phyloP scores from a whole-genome alignment of 169 alveolate species.

The Eimeria tenella region DNA sequence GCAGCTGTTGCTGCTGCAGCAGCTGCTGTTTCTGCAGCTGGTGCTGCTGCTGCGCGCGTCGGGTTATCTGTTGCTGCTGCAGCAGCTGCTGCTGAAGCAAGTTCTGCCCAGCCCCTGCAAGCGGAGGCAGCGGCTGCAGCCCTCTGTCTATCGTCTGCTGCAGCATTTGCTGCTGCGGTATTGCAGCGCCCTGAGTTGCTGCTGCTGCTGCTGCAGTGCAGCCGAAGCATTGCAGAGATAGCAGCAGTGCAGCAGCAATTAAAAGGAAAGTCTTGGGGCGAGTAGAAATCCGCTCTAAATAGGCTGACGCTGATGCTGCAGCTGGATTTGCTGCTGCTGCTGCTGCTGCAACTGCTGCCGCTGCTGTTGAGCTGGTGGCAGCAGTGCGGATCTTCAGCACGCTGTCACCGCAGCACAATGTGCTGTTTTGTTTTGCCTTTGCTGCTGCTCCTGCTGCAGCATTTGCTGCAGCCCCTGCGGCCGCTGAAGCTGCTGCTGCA shows the following conservation, averaged over 20 bases:
- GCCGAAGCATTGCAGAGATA: slow-evolving; percentile 3
- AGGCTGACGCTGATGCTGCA: background rate
- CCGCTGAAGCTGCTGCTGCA: background rate
- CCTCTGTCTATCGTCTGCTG: background rate
- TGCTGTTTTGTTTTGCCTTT: background rate
- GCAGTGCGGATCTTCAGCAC: background rate
- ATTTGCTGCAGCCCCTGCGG: slow-evolving; percentile 50
- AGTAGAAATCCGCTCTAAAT: background rate
- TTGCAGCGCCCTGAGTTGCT: background rate
- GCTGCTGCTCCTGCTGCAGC: slow-evolving; percentile 6
- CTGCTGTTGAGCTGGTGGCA: background rate
- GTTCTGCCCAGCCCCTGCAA: background rate
- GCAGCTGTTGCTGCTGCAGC: slow-evolving; percentile 40
- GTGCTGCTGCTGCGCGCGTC: background rate
- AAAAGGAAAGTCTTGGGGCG: background rate
- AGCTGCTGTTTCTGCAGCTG: slow-evolving; percentile 24
- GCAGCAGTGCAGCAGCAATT: slow-evolving; percentile 46
- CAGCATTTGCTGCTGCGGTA: slow-evolving; percentile 4
- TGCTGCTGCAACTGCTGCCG: slow-evolving; percentile 29
- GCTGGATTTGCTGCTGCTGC: background rate
- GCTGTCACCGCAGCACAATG: background rate
- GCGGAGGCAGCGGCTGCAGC: background rate
- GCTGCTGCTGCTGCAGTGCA: slow-evolving; percentile 13
- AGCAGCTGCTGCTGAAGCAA: background rate
- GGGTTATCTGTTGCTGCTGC: background rate